phyloP scores from a whole-genome alignment of 2,329 filamentous ascomycete genomes.

The Blastomyces parvus region DNA sequence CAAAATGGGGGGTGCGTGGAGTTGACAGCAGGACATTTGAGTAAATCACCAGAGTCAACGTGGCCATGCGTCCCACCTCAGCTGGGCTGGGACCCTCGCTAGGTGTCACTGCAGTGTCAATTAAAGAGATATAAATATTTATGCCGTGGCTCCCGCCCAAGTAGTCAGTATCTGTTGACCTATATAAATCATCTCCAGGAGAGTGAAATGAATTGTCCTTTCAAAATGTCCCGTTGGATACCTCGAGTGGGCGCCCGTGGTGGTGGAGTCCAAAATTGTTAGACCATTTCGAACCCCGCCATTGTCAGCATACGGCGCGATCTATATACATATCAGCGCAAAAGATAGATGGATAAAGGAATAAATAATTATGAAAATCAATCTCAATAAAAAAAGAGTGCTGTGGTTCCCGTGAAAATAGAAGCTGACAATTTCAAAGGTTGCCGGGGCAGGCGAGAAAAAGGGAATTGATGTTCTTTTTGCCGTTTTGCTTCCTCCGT shows the following conservation, averaged over 20 bases:
- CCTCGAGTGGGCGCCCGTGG: background rate
- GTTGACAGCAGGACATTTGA: conserved; percentile 2
- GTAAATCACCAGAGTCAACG: conserved; percentile 6
- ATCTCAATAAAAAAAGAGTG: background rate
- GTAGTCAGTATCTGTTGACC: background rate
- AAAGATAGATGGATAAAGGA: background rate
- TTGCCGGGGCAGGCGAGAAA: too few species aligned
- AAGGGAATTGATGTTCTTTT: background rate
- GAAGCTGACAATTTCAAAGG: background rate
- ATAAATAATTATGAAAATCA: background rate
- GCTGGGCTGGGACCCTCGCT: background rate
- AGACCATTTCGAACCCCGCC: background rate
- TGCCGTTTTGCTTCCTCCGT: background rate
- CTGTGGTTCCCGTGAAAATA: background rate
- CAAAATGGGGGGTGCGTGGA: background rate
- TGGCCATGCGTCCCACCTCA: conserved; percentile 6
- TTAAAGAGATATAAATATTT: conserved; percentile 1
- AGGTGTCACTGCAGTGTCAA: conserved; percentile 6
- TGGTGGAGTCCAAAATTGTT: background rate
- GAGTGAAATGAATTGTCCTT: background rate
- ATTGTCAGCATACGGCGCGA: background rate
- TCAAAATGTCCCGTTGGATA: background rate
- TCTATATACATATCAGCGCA: background rate
- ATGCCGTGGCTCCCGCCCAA: background rate
- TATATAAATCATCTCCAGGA: background rate